Base-by-base conservation (phyloP, 371 early-diverging fungal genomes). In the Mortierella sp. region DNA sequence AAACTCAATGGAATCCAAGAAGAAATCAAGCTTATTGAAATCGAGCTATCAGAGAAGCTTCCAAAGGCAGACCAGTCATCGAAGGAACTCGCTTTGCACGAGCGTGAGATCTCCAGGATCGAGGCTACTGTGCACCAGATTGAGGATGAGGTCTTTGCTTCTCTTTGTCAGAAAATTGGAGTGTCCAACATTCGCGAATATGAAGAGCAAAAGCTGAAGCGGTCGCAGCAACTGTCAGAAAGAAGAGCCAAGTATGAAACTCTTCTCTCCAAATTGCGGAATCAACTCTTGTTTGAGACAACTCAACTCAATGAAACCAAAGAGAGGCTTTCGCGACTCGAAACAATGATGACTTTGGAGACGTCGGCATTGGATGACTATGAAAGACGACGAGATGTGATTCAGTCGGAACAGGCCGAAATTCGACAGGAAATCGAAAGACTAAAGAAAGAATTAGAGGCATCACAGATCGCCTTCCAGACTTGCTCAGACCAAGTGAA, bases 101-200 rank as follows among this genome's bases (percentile, higher is more conserved):
- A 83, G 47, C 32, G 26, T 1, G 67, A 77, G 61, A 76, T 83
- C 37, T 47, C 82, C 22, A 49, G 28, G 31, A 59, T 91, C 17
- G 87, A 92, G 66, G 75, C 74, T 3, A 60, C 68, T 12, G 89
- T 97, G 60, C 83, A 87, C 55, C 72, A 77, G 8, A 88, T 93
- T 9, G 95, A 96, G 64, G 91, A 93, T 60, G 76, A 86, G 29
- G 78, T 94, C 4, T 99, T 97, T 85, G 88, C 86, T 0, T 85
- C 86, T 0, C 96, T 99, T 67, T 97, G 98, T 82, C 56, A 62
- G 19, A 72, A 79, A 5, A 89, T 95, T 40, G 87, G 89, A 4
- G 89, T 97, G 1, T 61, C 80, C 19, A 93, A 90, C 67, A 91
- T 98, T 59, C 92, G 95, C 9, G 97, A 95, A 64, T 97, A 95